Percentiles rank a stretch among this genome's conserved stretches.
These are phyloP conservation scores for Hypoxylon cercidicola DNA, from an alignment of 495 filamentous ascomycete species.

Conservation along the genomic window DNA sequence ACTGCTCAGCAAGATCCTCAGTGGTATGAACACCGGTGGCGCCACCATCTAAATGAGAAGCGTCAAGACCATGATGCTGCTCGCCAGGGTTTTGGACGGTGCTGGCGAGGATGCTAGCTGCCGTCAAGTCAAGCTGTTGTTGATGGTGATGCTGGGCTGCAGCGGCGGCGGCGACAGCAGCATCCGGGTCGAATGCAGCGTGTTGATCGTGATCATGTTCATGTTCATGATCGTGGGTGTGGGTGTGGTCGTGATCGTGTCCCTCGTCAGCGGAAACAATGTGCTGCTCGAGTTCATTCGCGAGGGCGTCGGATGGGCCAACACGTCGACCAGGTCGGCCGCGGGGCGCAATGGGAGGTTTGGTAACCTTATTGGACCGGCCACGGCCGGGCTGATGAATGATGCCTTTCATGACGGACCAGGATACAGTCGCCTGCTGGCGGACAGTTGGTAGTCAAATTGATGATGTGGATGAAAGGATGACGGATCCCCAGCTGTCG, in stretches of 20 bases:
- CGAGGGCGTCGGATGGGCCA: constrained; percentile 36
- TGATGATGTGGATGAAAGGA: constrained; percentile 38
- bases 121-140: constrained; percentile 45
- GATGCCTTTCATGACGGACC: constrained; percentile 46
- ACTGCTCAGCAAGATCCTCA: constrained; percentile 53
- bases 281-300: constrained; percentile 34
- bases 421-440: constrained; percentile 45
- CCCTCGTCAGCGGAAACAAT: constrained; percentile 22
- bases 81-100: constrained; percentile 41
- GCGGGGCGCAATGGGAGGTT: constrained; percentile 41
- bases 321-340: constrained; percentile 39
- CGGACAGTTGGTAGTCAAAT: constrained; percentile 48
- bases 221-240: constrained; percentile 27
- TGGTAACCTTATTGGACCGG: constrained; percentile 57
- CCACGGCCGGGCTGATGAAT: constrained; percentile 47
- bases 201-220: constrained; percentile 28
- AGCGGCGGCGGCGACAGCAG: constrained; percentile 49
- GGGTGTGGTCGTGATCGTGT: constrained; percentile 33
- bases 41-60: constrained; percentile 34
- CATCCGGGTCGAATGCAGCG: constrained; percentile 45
- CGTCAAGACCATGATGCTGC: constrained; percentile 44
- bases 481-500: constrained; percentile 42
- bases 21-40: constrained; percentile 48
- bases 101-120: constrained; percentile 45
- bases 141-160: constrained; percentile 47